These are phyloP conservation scores for Talaromyces atroroseus DNA, from an alignment of 2,329 filamentous ascomycete genomes.

Conservation along the genomic window DNA sequence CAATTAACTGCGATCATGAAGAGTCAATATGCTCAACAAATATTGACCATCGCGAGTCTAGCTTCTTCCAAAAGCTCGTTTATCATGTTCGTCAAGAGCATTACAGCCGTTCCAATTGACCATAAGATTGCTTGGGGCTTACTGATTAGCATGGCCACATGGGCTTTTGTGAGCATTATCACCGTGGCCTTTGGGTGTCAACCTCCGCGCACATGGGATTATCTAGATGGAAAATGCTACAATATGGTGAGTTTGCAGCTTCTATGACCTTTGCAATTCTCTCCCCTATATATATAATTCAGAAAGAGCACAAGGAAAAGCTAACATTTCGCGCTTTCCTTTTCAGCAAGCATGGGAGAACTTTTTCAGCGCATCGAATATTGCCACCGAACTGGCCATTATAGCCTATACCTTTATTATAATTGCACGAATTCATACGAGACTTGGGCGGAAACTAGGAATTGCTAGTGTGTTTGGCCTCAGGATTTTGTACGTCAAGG, in stretches of 20 bases:
- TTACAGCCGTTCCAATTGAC: slow-evolving; percentile 19
- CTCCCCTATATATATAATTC: background rate
- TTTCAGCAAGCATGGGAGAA: slow-evolving; percentile 21
- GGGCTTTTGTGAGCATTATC: slow-evolving; percentile 17
- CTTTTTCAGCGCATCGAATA: slow-evolving; percentile 22
- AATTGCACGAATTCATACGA: slow-evolving; percentile 21
- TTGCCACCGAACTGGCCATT: slow-evolving; percentile 22
- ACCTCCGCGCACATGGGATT: slow-evolving; percentile 19
- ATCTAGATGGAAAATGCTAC: slow-evolving; percentile 19
- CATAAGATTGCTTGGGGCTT: slow-evolving; percentile 16
- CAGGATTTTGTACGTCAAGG: slow-evolving; percentile 20
- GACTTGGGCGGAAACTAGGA: slow-evolving; percentile 14
- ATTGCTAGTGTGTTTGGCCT: slow-evolving; percentile 21
- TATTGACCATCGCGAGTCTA: slow-evolving; percentile 21
- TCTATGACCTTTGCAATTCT: background rate
- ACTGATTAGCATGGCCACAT: slow-evolving; percentile 14
- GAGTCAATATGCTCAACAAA: slow-evolving; percentile 20
- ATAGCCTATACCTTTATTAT: slow-evolving; percentile 21
- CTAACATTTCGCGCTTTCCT: background rate
- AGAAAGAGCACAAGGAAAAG: background rate
- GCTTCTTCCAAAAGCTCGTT: slow-evolving; percentile 23
- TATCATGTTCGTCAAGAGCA: slow-evolving; percentile 20
- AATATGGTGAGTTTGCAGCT: slow-evolving; percentile 14
- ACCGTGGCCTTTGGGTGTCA: slow-evolving; percentile 20
- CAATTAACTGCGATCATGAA: slow-evolving; percentile 19